Evolutionary conservation across 2,329 filamentous ascomycete genomes (phyloP).

Genomic region (Aureobasidium sp.): DNA sequence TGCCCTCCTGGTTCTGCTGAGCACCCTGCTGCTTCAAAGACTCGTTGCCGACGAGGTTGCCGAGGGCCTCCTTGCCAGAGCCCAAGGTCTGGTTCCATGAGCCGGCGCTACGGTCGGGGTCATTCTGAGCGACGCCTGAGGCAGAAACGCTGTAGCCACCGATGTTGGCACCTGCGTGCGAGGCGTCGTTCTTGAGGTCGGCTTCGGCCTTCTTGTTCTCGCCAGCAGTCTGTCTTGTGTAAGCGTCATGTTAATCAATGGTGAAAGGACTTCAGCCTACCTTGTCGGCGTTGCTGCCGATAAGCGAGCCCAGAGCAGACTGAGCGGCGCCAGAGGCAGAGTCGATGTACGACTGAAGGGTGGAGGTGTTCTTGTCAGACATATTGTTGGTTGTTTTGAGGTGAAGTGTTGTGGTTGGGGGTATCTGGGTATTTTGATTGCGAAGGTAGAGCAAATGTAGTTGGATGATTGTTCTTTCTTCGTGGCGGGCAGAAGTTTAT

Average conservation of each 20-base stretch:
- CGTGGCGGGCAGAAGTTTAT: neutral
- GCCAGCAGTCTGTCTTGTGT: constrained; percentile 43
- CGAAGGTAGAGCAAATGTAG: neutral
- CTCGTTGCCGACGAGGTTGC: constrained; percentile 68
- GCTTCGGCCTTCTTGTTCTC: constrained; percentile 60
- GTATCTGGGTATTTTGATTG: neutral
- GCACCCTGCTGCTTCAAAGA: constrained; percentile 66
- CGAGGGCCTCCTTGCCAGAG: constrained; percentile 72
- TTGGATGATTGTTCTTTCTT: neutral
- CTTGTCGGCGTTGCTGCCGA: constrained; percentile 64
- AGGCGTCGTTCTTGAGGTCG: constrained; percentile 61
- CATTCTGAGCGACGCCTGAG: constrained; percentile 65
- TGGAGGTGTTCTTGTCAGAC: constrained; percentile 59
- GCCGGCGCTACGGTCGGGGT: constrained; percentile 64
- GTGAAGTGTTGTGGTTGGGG: neutral
- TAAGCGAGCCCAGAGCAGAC: constrained; percentile 63
- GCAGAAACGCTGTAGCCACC: constrained; percentile 64
- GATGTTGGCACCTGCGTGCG: constrained; percentile 67
- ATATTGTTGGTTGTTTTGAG: constrained; percentile 30
- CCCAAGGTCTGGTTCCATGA: constrained; percentile 87
- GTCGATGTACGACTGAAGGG: constrained; percentile 67
- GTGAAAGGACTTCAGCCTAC: constrained; percentile 29
- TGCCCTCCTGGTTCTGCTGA: constrained; percentile 72
- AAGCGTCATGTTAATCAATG: neutral
- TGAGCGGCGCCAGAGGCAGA: constrained; percentile 63